phyloP scores from a whole-genome alignment of 805 yeast genomes.

The Metschnikowia koreensis region DNA sequence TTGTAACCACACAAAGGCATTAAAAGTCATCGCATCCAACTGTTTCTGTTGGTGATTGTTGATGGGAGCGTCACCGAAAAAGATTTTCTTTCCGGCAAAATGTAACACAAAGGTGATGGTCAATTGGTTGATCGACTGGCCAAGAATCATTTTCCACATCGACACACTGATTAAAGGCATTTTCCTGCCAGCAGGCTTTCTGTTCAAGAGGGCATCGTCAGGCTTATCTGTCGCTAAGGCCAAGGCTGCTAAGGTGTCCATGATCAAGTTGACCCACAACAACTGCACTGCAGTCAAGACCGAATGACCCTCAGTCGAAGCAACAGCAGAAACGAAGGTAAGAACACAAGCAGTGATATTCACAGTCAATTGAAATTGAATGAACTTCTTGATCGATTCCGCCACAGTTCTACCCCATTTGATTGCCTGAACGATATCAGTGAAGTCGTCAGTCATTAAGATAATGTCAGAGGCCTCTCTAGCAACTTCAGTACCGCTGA shows the following conservation, averaged over 20 bases:
- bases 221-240: constrained; percentile 98
- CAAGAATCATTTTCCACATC: constrained; percentile 98
- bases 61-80: constrained; percentile 39
- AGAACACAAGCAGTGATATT: constrained; percentile 94
- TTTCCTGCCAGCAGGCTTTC: constrained; percentile 80
- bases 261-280: constrained; percentile 94
- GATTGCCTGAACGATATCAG: constrained; percentile 93
- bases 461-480: constrained; percentile 95
- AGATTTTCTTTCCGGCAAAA: constrained; percentile 69
- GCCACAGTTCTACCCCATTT: constrained; percentile 99
- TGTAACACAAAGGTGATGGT: constrained; percentile 75
- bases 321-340: constrained; percentile 92
- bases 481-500: constrained; percentile 97
- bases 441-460: constrained; percentile 90
- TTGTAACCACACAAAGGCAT: constrained; percentile 97
- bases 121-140: constrained; percentile 80
- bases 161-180: constrained; percentile 80
- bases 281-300: constrained; percentile 97
- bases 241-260: constrained; percentile 97
- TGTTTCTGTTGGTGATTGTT: constrained; percentile 51
- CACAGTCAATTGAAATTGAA: constrained; percentile 95
- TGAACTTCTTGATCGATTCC: constrained; percentile 88
- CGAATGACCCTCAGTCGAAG: constrained; percentile 71
- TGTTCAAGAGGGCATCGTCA: constrained; percentile 70
- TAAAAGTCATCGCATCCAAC: constrained; percentile 84